phyloP scores from a whole-genome alignment of 2,329 filamentous ascomycete genomes.

The Trichophaea hybrida region DNA sequence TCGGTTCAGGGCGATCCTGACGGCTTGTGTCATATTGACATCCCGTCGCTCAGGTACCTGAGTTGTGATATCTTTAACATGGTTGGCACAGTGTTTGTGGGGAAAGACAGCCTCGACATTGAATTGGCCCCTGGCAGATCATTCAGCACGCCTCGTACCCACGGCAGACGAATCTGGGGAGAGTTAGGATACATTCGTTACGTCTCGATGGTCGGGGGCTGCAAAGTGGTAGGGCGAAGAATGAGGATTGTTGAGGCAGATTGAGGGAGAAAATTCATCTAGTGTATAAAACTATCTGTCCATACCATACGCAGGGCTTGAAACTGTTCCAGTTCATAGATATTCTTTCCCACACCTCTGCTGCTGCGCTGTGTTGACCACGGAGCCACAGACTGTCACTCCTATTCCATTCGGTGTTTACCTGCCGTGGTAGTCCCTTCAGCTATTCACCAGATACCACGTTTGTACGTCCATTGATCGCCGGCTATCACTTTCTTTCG shows the following conservation, averaged over 20 bases:
- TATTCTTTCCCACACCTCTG: background rate
- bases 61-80: constrained; percentile 6
- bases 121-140: background rate
- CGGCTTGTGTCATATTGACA: background rate
- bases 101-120: background rate
- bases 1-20: background rate
- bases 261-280: constrained; percentile 1
- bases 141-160: background rate
- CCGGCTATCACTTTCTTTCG: background rate
- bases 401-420: background rate
- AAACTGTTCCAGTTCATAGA: background rate
- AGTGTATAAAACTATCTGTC: constrained; percentile 1
- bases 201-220: background rate
- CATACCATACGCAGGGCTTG: background rate
- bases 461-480: background rate
- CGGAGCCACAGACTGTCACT: background rate
- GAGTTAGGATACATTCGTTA: background rate
- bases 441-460: constrained; percentile 1
- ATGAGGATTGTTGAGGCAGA: background rate
- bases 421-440: background rate
- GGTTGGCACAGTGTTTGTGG: constrained; percentile 6
- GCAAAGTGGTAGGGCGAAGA: background rate
- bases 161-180: background rate
- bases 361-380: constrained; percentile 2
- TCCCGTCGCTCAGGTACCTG: constrained; percentile 1